phyloP scores from a whole-genome alignment of 768 basidiomycete species.

The Tulasnella sp. region DNA sequence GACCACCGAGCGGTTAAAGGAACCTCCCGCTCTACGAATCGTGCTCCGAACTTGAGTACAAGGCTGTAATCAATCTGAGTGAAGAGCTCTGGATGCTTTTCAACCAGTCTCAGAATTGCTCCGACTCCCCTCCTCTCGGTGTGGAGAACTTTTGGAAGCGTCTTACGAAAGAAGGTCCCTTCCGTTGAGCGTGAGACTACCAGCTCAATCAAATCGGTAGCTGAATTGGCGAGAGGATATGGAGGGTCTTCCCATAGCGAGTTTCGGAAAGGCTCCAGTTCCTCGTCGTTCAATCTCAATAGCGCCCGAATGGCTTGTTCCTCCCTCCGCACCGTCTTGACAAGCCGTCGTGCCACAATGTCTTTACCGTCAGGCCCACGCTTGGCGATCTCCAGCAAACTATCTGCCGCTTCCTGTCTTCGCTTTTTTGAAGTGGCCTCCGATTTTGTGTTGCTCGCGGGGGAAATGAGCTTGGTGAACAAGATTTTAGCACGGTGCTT shows the following conservation, averaged over 20 bases:
- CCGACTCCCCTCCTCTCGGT: neutral
- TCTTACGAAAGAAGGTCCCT: neutral
- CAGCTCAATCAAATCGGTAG: neutral
- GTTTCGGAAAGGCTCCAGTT: neutral
- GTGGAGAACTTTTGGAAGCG: neutral
- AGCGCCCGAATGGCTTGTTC: neutral
- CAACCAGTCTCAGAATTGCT: neutral
- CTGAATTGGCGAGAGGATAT: neutral
- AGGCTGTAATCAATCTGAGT: neutral
- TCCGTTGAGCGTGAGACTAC: neutral
- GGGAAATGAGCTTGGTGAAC: neutral
- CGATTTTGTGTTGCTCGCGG: neutral
- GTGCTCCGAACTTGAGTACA: neutral
- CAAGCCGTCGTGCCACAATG: neutral
- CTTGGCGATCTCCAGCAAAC: neutral
- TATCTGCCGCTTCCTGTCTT: neutral
- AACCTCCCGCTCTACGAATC: neutral
- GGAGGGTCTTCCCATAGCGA: neutral
- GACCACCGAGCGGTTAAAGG: neutral
- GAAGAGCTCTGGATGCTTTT: neutral
- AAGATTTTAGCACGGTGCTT: neutral
- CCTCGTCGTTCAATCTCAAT: neutral
- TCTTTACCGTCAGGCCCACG: neutral
- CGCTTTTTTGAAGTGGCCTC: neutral
- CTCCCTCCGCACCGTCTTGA: neutral